These are phyloP conservation scores for Gossypium rotundifolium DNA, from an alignment of 345 rosid species.

Conservation along the genomic window DNA sequence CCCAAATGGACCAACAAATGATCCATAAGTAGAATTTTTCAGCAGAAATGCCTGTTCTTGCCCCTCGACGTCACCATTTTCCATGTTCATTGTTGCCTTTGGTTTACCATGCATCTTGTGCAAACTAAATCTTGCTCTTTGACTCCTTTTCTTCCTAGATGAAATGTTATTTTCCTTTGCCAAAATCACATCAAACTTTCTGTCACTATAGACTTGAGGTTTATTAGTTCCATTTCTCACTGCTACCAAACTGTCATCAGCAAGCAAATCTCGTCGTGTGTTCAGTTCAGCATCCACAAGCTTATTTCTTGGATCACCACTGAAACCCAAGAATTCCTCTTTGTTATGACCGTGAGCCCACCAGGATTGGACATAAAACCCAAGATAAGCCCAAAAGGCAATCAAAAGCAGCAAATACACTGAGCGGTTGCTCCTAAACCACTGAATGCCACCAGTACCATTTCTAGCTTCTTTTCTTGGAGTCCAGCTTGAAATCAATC, in stretches of 20 bases:
- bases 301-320: constrained; percentile 36
- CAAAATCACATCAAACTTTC: constrained; percentile 43
- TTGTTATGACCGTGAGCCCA: constrained; percentile 90
- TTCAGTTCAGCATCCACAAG: constrained; percentile 28
- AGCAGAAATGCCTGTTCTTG: constrained; percentile 61
- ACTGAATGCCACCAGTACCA: constrained; percentile 46
- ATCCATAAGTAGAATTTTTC: constrained; percentile 61
- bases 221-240: constrained; percentile 36
- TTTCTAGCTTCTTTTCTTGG: constrained; percentile 78
- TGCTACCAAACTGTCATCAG: constrained; percentile 34
- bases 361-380: constrained; percentile 85
- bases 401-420: constrained; percentile 88
- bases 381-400: constrained; percentile 95
- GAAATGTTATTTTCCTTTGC: constrained; percentile 36
- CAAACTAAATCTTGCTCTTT: constrained; percentile 36
- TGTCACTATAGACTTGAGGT: constrained; percentile 28
- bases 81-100: constrained; percentile 33
- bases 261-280: constrained; percentile 43
- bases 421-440: constrained; percentile 72
- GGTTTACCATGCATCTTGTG: constrained; percentile 41
- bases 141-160: constrained; percentile 32
- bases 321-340: constrained; percentile 65
- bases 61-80: constrained; percentile 32
- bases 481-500: constrained; percentile 60
- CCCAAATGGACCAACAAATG: constrained; percentile 90